Percentiles rank a stretch among this genome's conserved stretches.
phyloP scores from a whole-genome alignment of 169 alveolate genomes.

The Plasmodium knowlesi region DNA sequence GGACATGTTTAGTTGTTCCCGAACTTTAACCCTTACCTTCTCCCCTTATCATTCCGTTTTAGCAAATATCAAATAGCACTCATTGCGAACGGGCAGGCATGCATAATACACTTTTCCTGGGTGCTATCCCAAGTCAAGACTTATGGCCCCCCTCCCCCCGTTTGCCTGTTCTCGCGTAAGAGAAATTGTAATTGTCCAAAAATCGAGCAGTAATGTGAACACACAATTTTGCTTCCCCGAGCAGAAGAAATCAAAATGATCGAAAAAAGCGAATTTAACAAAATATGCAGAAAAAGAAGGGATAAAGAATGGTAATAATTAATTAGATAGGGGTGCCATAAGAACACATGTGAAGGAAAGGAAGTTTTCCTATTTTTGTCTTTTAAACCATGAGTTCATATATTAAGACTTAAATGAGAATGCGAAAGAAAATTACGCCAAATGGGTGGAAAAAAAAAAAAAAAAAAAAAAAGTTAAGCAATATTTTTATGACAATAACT shows the following conservation, averaged over 20 bases:
- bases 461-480: no score
- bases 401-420: not conserved
- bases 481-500: not conserved
- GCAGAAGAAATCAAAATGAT: not conserved
- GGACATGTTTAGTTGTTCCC: not conserved
- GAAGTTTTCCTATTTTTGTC: conserved; percentile 3
- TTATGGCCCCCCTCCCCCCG: not conserved
- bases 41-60: not conserved
- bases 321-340: not conserved
- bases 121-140: not conserved
- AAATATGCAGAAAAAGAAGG: not conserved
- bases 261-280: not conserved
- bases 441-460: not conserved
- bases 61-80: not conserved
- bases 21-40: not conserved
- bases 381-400: not conserved
- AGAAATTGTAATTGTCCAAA: not conserved
- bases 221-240: not conserved
- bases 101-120: not conserved
- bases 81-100: not conserved
- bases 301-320: not conserved
- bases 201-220: not conserved
- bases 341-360: not conserved
- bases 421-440: not conserved
- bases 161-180: not conserved